Percentiles rank a stretch among this genome's conserved stretches.
These are phyloP conservation scores for Lactifluus volemus DNA, from an alignment of 768 basidiomycete genomes.

Conservation along the genomic window DNA sequence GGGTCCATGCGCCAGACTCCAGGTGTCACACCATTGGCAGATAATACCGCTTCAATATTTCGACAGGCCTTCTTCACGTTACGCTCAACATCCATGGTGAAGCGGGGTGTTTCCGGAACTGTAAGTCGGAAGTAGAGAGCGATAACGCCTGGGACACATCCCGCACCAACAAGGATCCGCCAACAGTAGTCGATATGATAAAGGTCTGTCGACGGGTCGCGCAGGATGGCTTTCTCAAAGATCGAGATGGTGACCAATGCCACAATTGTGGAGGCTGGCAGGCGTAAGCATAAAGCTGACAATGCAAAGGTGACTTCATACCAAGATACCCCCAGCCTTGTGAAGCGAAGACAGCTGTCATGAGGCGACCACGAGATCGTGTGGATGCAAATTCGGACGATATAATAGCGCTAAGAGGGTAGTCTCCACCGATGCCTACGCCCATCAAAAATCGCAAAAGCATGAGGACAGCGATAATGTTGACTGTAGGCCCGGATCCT, in stretches of 20 bases:
- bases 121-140: conserved; percentile 87
- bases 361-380: conserved; percentile 74
- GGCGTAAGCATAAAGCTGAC: neutral
- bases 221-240: conserved; percentile 53
- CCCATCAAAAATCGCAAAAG: conserved; percentile 83
- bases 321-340: conserved; percentile 87
- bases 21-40: conserved; percentile 22
- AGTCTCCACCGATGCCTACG: conserved; percentile 84
- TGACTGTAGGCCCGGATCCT: conserved; percentile 58
- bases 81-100: conserved; percentile 86
- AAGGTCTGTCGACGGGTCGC: conserved; percentile 32
- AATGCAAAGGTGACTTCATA: conserved; percentile 26
- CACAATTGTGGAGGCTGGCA: conserved; percentile 54
- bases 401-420: conserved; percentile 79
- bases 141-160: conserved; percentile 63
- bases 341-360: conserved; percentile 79
- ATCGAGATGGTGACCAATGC: conserved; percentile 53
- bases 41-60: conserved; percentile 65
- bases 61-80: conserved; percentile 67
- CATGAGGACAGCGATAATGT: conserved; percentile 66
- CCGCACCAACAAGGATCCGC: conserved; percentile 84
- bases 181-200: conserved; percentile 65
- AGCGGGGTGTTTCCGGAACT: conserved; percentile 89
- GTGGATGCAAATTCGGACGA: conserved; percentile 83
- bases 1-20: conserved; percentile 42